Conservation (phyloP, 805 yeast species). For the Komagataella kurtzmanii region DNA sequence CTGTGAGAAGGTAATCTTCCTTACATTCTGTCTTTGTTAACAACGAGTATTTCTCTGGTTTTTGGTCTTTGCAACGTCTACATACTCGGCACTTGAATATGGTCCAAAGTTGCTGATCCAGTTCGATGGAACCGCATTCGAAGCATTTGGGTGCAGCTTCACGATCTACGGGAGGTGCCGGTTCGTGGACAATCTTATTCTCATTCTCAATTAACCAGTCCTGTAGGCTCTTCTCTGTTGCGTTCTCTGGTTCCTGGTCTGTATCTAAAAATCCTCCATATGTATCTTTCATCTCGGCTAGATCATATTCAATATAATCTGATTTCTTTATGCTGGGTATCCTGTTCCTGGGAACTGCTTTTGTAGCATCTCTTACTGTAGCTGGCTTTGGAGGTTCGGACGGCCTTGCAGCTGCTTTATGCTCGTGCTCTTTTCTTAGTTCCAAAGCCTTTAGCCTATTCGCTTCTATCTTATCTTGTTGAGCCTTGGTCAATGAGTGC, state of each 20-base stretch:
- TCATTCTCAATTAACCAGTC: constrained; percentile 44
- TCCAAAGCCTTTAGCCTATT: constrained; percentile 43
- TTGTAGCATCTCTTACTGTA: background rate
- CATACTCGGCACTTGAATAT: constrained; percentile 74
- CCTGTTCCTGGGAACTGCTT: constrained; percentile 9
- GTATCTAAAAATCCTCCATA: constrained; percentile 65
- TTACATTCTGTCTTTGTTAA: constrained; percentile 92
- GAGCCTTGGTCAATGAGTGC: constrained; percentile 29
- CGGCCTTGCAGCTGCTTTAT: constrained; percentile 3
- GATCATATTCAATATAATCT: constrained; percentile 75
- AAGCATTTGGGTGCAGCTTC: constrained; percentile 67
- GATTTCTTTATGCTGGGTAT: constrained; percentile 38
- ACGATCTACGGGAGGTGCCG: constrained; percentile 63
- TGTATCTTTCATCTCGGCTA: constrained; percentile 80
- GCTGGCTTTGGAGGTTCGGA: background rate
- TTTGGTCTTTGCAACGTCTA: constrained; percentile 52
- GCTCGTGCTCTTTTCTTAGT: constrained; percentile 8
- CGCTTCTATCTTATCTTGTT: constrained; percentile 30
- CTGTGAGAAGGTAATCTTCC: constrained; percentile 86
- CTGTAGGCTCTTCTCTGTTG: constrained; percentile 22
- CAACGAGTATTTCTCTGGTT: constrained; percentile 81
- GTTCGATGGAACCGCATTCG: constrained; percentile 73
- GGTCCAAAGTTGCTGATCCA: constrained; percentile 58
- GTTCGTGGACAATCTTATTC: constrained; percentile 29
- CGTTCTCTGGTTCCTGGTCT: constrained; percentile 21